Base-by-base conservation (phyloP, 441 rosid species). In the Populus trichocarpa region DNA sequence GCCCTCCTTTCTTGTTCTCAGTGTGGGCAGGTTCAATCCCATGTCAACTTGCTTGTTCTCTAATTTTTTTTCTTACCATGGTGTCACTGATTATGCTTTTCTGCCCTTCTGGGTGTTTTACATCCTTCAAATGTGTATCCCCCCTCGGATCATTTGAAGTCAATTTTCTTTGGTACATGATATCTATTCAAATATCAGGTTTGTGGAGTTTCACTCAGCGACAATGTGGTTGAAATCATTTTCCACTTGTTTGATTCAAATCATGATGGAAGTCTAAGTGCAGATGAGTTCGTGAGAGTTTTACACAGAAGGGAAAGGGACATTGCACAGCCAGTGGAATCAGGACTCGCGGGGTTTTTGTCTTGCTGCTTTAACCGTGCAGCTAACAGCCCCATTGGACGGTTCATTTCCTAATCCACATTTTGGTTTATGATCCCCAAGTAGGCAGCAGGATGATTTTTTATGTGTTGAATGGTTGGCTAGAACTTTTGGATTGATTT, bases 221-320 rank as follows among this genome's bases (percentile, higher is more conserved):
- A 90, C 68, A 91, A 82, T 12, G 89, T 93, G 71, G 78, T 93
- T 46, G 91, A 87, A 69, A 87, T 96, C 71, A 88, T 93, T 57
- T 96, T 92, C 82, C 89, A 86, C 66, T 82, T 93, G 77, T 96
- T 96, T 46, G 97, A 96, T 79, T 67, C 91, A 32, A 90, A 96
- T 30, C 75, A 30, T 25, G 99, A 93, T 70, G 93, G 96, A 76
- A 81, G 76, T 77, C 79, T 92, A 81, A 90, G 97, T 77, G 83
- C 88, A 40, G 84, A 88, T 6, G 32, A 96, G 90, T 89, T 93
- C 75, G 30, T 92, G 11, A 77, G 89, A 75, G 97, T 87, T 74
- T 68, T 96, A 22, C 90, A 86, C 81, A 85, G 82, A 76, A 86
- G 92, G 71, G 92, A 88, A 82, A 82, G 78, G 80, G 91, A 89